Conservation (phyloP, 225 moss, liverwort and hornwort genomes). For the Anthoceros angustus region DNA sequence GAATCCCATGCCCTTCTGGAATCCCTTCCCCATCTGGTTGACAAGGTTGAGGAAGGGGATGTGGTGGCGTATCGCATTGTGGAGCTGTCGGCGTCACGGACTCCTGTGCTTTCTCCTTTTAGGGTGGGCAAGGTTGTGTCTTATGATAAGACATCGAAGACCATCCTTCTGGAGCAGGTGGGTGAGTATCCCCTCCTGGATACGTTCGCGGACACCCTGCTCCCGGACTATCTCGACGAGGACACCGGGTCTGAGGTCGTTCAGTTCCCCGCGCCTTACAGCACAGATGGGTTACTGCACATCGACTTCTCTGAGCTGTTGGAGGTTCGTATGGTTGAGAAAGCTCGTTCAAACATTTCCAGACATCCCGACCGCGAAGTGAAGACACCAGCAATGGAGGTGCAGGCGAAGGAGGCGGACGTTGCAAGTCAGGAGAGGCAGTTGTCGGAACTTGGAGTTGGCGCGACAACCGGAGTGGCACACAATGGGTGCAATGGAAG, state of each 20-base stretch:
- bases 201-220: conserved; percentile 7
- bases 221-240: conserved; percentile 16
- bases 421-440: too few species aligned
- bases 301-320: conserved; percentile 28
- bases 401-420: too few species aligned
- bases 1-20: conserved; percentile 24
- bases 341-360: conserved; percentile 8
- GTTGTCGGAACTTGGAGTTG: too few species aligned
- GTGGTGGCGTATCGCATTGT: conserved; percentile 77
- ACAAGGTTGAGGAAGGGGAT: conserved; percentile 59
- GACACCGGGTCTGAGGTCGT: conserved; percentile 15
- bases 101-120: conserved; percentile 67
- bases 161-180: conserved; percentile 39
- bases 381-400: too few species aligned
- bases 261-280: conserved; percentile 38
- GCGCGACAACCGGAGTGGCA: too few species aligned
- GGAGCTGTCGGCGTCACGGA: conserved; percentile 82
- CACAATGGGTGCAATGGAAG: too few species aligned
- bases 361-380: too few species aligned
- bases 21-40: conserved; percentile 33
- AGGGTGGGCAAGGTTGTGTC: conserved; percentile 61
- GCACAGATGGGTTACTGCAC: conserved; percentile 56
- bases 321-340: conserved; percentile 33
- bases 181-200: conserved; percentile 38
- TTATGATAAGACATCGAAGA: conserved; percentile 17